A percentile compares a stretch with the other conserved stretches of the same genome.
These are phyloP conservation scores for Dacryopinax primogenitus DNA, from an alignment of 768 basidiomycete genomes.

Conservation along the genomic window DNA sequence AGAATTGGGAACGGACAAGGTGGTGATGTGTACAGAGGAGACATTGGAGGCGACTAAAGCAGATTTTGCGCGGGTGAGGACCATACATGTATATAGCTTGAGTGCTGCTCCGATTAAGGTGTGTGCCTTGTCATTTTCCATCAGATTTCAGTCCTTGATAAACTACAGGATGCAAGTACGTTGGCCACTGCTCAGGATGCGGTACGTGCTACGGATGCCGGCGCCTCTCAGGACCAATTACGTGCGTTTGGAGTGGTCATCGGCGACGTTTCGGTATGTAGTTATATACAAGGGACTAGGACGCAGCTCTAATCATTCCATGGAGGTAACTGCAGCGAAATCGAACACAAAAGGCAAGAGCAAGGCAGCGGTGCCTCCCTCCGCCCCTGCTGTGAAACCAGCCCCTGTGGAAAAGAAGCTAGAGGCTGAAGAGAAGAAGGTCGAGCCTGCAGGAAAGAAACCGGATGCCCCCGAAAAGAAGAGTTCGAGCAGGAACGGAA, in stretches of 20 bases:
- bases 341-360: background rate
- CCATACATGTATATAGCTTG: background rate
- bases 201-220: background rate
- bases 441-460: background rate
- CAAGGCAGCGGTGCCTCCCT: background rate
- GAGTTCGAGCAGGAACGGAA: background rate
- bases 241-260: background rate
- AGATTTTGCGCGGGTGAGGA: background rate
- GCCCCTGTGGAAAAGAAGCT: background rate
- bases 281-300: background rate
- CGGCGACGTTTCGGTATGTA: background rate
- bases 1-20: background rate
- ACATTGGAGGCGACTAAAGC: background rate
- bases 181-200: background rate
- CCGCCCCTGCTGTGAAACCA: background rate
- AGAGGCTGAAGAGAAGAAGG: too few relatives aligned
- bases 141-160: background rate
- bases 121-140: background rate
- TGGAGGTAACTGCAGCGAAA: background rate
- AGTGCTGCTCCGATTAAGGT: background rate
- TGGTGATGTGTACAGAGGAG: background rate
- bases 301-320: background rate
- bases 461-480: background rate
- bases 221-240: background rate
- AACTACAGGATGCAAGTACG: background rate